Base-by-base conservation (phyloP, 139 green algal species). In the Eudorina sp. region DNA sequence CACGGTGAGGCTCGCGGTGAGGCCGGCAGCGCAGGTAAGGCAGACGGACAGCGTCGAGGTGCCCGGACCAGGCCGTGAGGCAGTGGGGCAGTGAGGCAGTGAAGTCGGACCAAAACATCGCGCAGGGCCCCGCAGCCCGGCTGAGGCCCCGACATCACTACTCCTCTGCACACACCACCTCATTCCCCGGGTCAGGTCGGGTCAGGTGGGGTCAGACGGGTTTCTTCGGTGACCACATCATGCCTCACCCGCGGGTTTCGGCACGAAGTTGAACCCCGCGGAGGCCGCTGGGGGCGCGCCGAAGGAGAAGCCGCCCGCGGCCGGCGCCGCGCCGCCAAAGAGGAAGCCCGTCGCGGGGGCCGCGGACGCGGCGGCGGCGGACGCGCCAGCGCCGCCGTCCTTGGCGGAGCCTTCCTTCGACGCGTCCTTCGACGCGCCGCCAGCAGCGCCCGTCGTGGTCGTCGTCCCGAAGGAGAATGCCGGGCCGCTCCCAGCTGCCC, bases 241-340 rank as follows among this genome's bases (percentile, higher is more conserved):
- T n/a, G n/a, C n/a, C n/a, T n/a, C 73, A 9, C 34, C 73, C 29
- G 75, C 48, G 18, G 72, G 40, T 4, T 51, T 53, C 72, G 72
- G 38, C 5, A 9, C 29, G 21, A 79, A 53, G 41, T 41, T 40
- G 45, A 79, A 79, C 21, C 41, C 27, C 45, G 72, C 48, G 0
- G 55, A 76, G 58, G 70, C 74, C 13, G 40, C 58, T 3, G 79
- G 29, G 48, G 75, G n/a, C 7, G 45, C 43, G 60, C 80, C 81
- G 58, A 87, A 87, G 45, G 14, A 40, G 48, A 88, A 88, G 55
- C 51, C 75, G 3, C 73, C 45, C 8, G 41, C 55, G 8, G 38
- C 78, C 34, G 78, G 18, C 3, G 78, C 18, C 11, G 55, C 55
- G 2, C 38, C 78, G 3, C 78, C 78, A 45, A 85, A 85, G 40